phyloP scores from a whole-genome alignment of 345 rosid genomes.

The Turritis glabra region DNA sequence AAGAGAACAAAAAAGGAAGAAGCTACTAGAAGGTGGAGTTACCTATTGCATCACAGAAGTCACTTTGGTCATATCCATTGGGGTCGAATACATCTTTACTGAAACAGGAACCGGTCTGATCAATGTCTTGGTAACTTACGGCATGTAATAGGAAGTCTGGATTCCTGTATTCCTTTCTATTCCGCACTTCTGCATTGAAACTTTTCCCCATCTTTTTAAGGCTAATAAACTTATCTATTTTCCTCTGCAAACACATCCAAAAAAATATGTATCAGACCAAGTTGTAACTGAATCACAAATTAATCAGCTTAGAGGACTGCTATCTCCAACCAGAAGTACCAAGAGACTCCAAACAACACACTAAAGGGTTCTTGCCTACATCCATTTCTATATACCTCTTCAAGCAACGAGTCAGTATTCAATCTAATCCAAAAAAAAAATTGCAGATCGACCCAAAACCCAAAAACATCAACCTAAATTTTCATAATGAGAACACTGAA shows the following conservation, averaged over 20 bases:
- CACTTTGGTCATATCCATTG: slow-evolving; percentile 84
- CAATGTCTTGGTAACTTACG: slow-evolving; percentile 89
- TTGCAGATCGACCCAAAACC: background rate
- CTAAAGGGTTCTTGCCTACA: background rate
- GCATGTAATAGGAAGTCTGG: slow-evolving; percentile 94
- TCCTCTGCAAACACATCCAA: slow-evolving; percentile 55
- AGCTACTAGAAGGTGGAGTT: slow-evolving; percentile 21
- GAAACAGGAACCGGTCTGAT: slow-evolving; percentile 93
- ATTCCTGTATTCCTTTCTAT: slow-evolving; percentile 91
- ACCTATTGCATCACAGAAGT: slow-evolving; percentile 86
- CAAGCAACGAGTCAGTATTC: background rate
- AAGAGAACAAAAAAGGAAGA: background rate
- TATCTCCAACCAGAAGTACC: background rate
- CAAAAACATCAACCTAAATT: background rate
- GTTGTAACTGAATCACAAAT: background rate
- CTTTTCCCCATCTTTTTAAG: slow-evolving; percentile 87
- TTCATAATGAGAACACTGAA: background rate
- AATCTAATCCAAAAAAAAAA: too few relatives aligned
- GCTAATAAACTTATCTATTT: slow-evolving; percentile 74
- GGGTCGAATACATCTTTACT: slow-evolving; percentile 92
- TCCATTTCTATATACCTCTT: background rate
- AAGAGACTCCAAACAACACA: background rate
- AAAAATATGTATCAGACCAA: background rate
- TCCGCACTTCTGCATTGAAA: slow-evolving; percentile 92
- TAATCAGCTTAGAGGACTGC: background rate